Conservation (phyloP, 2,329 filamentous ascomycete species). For the Aureobasidium lini region DNA sequence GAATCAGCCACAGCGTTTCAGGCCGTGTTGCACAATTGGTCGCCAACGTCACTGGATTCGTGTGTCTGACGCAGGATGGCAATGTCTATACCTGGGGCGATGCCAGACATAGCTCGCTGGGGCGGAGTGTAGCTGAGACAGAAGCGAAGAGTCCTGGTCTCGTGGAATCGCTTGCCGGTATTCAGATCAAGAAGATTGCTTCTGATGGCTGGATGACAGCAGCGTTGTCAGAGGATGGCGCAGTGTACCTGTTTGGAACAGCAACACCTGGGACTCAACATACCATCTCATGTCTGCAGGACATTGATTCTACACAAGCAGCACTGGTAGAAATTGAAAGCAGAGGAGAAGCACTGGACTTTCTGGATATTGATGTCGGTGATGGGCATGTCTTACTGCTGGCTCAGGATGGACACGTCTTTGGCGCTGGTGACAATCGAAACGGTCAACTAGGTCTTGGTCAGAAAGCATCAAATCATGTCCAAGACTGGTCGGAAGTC, state of each 20-base stretch:
- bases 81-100: constrained; percentile 47
- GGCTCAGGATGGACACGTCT: constrained; percentile 43
- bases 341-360: constrained; percentile 35
- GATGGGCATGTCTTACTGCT: constrained; percentile 53
- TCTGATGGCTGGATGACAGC: constrained; percentile 50
- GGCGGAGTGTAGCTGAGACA: constrained; percentile 36
- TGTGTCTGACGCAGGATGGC: constrained; percentile 29
- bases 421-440: constrained; percentile 48
- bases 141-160: constrained; percentile 41
- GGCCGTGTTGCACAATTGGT: constrained; percentile 25
- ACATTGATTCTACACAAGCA: constrained; percentile 21
- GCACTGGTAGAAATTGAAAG: constrained; percentile 29
- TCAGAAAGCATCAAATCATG: constrained; percentile 15
- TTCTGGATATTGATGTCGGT: constrained; percentile 52
- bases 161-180: constrained; percentile 44
- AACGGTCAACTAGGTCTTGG: constrained; percentile 52
- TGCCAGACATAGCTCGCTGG: constrained; percentile 52
- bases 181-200: constrained; percentile 48
- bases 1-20: constrained; percentile 22
- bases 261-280: constrained; percentile 20
- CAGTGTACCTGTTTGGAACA: constrained; percentile 57
- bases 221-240: constrained; percentile 50
- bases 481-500: constrained; percentile 23
- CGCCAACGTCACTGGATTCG: constrained; percentile 33
- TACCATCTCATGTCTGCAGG: constrained; percentile 19